Evolutionary conservation across 2,329 filamentous ascomycete species (phyloP), one percentile per base, ranked within the genome.

Genomic region (Claviceps paspali): DNA sequence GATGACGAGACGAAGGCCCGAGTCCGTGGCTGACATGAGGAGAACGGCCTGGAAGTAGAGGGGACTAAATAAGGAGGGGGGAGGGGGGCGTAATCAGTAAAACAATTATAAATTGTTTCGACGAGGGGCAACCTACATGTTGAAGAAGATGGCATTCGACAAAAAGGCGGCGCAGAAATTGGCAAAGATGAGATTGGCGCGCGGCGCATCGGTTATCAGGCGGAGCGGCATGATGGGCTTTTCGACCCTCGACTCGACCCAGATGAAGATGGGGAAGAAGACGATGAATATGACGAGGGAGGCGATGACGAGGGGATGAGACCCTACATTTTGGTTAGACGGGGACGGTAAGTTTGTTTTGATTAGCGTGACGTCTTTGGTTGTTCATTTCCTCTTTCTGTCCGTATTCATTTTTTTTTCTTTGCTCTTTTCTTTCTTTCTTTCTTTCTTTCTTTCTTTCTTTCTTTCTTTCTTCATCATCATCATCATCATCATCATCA

Each of bases 1-100:
- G 6, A 77, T 62, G 15, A 82, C 67, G 37, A 87, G 75, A 30
- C 76, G 71, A 21, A 85, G 68, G n/a, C 82, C 82, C 1, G 81
- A 83, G 18, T 67, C 62, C 1, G 81, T 84, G 12, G 82, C 76
- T 5, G 67, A 70, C 40, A 78, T 75, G 36, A 81, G 66, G 33
- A 82, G 74, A 19, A 84, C 79, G 27, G 76, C 79, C 52, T 84
- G 80, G 59, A 83, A 86, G 61, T 79, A 87, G 6, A 87, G 62
- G 1, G 82, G 82, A 5, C 74, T 74, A n/a, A n/a, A n/a, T n/a
- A n/a, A n/a, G n/a, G n/a, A n/a, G n/a, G n/a, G n/a, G n/a, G n/a
- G n/a, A n/a, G 21, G 7, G 30, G n/a, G 6, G 30, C 3, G 30
- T n/a, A n/a, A n/a, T 15, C 7, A 17, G 28, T 9, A 8, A 29